Evolutionary conservation across 768 basidiomycete genomes (phyloP).

Genomic region (Podaxis mareebaensis): DNA sequence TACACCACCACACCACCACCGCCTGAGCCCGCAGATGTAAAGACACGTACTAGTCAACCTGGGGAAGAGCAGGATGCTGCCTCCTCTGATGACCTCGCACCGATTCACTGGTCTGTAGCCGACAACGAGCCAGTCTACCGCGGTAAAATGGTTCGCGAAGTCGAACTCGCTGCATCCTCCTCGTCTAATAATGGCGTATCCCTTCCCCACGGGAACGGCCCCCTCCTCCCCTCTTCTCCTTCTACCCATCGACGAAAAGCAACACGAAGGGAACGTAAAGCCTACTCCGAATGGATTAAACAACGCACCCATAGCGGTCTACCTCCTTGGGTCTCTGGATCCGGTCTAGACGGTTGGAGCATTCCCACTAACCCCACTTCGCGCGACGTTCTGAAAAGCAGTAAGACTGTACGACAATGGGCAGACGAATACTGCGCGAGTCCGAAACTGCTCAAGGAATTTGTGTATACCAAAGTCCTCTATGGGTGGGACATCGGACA

Average conservation of each 20-base stretch:
- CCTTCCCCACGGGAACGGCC: constrained; percentile 5
- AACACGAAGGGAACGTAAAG: constrained; percentile 41
- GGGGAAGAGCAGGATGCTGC: constrained; percentile 9
- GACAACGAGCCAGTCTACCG: constrained; percentile 68
- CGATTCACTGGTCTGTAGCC: constrained; percentile 57
- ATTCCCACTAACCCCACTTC: constrained; percentile 12
- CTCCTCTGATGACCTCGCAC: constrained; percentile 26
- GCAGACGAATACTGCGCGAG: constrained; percentile 81
- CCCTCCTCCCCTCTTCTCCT: background rate
- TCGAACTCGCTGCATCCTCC: constrained; percentile 32
- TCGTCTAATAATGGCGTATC: constrained; percentile 13
- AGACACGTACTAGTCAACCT: background rate
- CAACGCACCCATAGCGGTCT: constrained; percentile 50
- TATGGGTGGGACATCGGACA: constrained; percentile 50
- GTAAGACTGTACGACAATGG: constrained; percentile 72
- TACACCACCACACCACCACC: background rate
- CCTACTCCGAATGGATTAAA: constrained; percentile 42
- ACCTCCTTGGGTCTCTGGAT: constrained; percentile 40
- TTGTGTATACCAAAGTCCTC: constrained; percentile 66
- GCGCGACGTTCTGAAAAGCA: constrained; percentile 44
- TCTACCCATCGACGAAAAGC: constrained; percentile 33
- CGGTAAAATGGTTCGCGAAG: constrained; percentile 61
- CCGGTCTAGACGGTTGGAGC: constrained; percentile 18
- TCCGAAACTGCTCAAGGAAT: constrained; percentile 73
- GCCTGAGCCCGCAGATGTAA: background rate